Conservation (phyloP, 2,329 filamentous ascomycete species). For the Diaporthe citrichinensis region DNA sequence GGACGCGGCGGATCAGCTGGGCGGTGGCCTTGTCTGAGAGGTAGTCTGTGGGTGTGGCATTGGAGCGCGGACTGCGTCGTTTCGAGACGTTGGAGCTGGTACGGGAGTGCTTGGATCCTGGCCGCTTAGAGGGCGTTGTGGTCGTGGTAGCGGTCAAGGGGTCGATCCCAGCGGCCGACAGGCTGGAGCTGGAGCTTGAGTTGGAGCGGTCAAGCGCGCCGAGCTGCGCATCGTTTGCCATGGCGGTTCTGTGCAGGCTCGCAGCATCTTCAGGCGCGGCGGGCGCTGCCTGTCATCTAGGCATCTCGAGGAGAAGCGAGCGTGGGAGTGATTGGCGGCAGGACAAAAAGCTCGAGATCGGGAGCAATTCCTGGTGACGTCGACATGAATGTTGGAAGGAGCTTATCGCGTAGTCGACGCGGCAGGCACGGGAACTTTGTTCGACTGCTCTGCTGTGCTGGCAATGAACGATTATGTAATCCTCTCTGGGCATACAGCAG, state of each 20-base stretch:
- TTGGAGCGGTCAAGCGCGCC: conserved; percentile 28
- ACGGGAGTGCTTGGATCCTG: conserved; percentile 46
- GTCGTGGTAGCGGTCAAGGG: conserved; percentile 26
- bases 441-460: neutral
- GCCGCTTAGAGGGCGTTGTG: conserved; percentile 45
- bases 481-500: neutral
- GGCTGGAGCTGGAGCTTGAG: conserved; percentile 34
- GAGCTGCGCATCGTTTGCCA: conserved; percentile 38
- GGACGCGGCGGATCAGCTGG: conserved; percentile 83
- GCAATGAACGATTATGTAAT: conserved; percentile 24
- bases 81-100: conserved; percentile 46
- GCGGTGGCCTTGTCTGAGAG: conserved; percentile 85
- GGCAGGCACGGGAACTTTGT: conserved; percentile 23
- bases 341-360: neutral
- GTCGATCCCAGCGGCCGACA: conserved; percentile 29
- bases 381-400: neutral
- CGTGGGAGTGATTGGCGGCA: neutral
- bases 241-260: conserved; percentile 33
- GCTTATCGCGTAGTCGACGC: conserved; percentile 22
- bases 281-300: neutral
- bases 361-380: neutral
- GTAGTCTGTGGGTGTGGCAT: conserved; percentile 58
- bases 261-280: conserved; percentile 31
- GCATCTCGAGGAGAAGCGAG: neutral
- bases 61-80: conserved; percentile 34